Conservation (phyloP, 768 basidiomycete species). For the Flagelloscypha sp. region DNA sequence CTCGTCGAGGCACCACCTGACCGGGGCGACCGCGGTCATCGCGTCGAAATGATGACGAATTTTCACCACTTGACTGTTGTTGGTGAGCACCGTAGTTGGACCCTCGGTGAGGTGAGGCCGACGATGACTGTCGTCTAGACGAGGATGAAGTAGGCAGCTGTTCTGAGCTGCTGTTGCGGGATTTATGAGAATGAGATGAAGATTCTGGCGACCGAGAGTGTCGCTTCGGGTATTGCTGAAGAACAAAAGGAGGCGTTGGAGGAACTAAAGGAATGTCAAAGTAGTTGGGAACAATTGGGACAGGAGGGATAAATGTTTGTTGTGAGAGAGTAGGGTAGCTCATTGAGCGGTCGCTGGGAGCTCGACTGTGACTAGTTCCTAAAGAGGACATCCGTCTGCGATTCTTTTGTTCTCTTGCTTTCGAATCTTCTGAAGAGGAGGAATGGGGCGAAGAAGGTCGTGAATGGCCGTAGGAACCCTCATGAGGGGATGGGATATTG, state of each 20-base stretch:
- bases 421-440: constrained; percentile 37
- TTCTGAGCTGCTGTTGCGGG: constrained; percentile 9
- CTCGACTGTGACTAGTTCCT: constrained; percentile 19
- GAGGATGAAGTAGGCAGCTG: constrained; percentile 4
- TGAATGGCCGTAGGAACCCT: constrained; percentile 23
- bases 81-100: too few relatives aligned
- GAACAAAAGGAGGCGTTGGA: constrained; percentile 70
- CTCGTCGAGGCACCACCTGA: too few relatives aligned
- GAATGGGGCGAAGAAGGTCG: constrained; percentile 27
- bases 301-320: constrained; percentile 26
- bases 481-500: constrained; percentile 26
- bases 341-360: constrained; percentile 15
- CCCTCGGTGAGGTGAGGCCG: constrained; percentile 11
- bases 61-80: too few relatives aligned
- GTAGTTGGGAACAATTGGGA: constrained; percentile 34
- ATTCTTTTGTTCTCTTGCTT: constrained; percentile 20
- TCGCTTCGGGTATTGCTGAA: constrained; percentile 46
- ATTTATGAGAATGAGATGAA: constrained; percentile 16
- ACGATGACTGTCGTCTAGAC: constrained; percentile 13
- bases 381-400: constrained; percentile 13
- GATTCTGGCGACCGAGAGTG: constrained; percentile 22
- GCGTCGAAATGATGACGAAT: too few relatives aligned
- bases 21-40: too few relatives aligned
- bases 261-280: constrained; percentile 66
- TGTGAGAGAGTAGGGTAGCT: constrained; percentile 26